Evolutionary conservation across 2,329 filamentous ascomycete species (phyloP).

Genomic region (Fusarium sp.): DNA sequence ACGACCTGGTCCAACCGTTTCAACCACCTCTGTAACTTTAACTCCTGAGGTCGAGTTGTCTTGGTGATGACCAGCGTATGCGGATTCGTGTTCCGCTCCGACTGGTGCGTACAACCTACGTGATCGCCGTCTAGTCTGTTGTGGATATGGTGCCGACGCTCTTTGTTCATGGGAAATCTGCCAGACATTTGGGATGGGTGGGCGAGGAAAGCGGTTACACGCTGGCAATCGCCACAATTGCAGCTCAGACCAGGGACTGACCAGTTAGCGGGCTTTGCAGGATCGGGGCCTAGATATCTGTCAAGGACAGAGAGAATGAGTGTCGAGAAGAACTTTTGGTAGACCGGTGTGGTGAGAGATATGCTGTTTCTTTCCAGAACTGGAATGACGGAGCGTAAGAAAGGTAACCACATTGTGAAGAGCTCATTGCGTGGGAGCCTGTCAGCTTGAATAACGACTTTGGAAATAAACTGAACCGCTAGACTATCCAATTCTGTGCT

Average conservation of each 20-base stretch:
- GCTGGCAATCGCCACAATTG: conserved; percentile 44
- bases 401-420: conserved; percentile 49
- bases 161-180: conserved; percentile 32
- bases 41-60: conserved; percentile 7
- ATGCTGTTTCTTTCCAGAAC: conserved; percentile 20
- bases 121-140: conserved; percentile 12
- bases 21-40: not conserved
- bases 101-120: conserved; percentile 44
- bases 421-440: conserved; percentile 37
- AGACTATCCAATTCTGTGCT: conserved; percentile 37
- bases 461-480: conserved; percentile 34
- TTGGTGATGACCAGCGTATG: conserved; percentile 48
- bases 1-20: not conserved
- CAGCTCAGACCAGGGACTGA: conserved; percentile 31
- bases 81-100: conserved; percentile 14
- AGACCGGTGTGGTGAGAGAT: conserved; percentile 29
- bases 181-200: conserved; percentile 2
- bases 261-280: conserved; percentile 12
- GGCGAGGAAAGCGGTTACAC: conserved; percentile 49
- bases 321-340: conserved; percentile 44
- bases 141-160: conserved; percentile 43
- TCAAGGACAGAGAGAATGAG: conserved; percentile 43
- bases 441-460: conserved; percentile 28
- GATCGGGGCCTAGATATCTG: conserved; percentile 40
- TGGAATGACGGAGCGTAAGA: conserved; percentile 43